Evolutionary conservation across 345 rosid genomes (phyloP).

Genomic region (Populus simonii): DNA sequence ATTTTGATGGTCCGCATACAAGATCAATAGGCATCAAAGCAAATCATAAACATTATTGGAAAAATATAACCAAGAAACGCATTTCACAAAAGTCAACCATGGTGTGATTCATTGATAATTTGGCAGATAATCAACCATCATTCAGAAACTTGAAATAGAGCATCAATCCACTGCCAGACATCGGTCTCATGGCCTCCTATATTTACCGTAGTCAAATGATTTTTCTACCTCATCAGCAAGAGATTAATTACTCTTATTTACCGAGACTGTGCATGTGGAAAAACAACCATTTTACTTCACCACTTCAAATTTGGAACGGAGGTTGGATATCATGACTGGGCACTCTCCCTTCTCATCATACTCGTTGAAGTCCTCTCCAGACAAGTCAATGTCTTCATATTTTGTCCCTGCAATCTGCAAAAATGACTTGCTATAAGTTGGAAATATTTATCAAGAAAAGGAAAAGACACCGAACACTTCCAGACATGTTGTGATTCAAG

Average conservation of each 20-base stretch:
- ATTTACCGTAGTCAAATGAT: constrained; percentile 1
- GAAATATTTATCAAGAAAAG: background rate
- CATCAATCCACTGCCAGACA: background rate
- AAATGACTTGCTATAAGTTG: constrained; percentile 13
- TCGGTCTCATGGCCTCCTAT: constrained; percentile 6
- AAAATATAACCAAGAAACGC: background rate
- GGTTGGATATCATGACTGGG: constrained; percentile 83
- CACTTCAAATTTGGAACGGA: constrained; percentile 61
- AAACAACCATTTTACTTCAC: constrained; percentile 37
- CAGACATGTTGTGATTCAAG: background rate
- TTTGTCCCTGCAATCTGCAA: constrained; percentile 57
- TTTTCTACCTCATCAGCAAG: constrained; percentile 17
- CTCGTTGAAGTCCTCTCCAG: constrained; percentile 65
- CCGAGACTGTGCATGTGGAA: constrained; percentile 7
- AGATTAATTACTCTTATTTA: constrained; percentile 23
- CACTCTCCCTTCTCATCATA: constrained; percentile 86
- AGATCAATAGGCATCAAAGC: background rate
- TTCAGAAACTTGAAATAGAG: background rate
- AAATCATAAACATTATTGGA: too few species aligned
- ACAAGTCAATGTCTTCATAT: constrained; percentile 68
- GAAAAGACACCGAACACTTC: background rate
- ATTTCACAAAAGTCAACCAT: background rate
- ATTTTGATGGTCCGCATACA: background rate
- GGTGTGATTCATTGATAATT: background rate
- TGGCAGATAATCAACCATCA: background rate